Evolutionary conservation across 2,329 filamentous ascomycete genomes (phyloP).

Genomic region (Diaporthe humulicola): DNA sequence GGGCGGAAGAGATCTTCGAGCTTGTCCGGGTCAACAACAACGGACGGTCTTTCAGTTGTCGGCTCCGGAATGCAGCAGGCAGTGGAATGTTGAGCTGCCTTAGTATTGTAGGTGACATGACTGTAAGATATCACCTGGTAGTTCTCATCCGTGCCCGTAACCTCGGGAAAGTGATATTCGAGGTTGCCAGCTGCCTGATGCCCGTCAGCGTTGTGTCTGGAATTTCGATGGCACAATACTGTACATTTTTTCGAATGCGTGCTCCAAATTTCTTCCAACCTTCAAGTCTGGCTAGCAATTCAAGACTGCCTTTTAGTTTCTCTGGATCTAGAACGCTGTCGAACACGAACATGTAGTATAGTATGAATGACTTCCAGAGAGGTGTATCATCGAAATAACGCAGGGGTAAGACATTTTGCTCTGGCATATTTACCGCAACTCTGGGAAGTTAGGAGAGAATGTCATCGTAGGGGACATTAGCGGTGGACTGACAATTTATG

Average conservation of each 20-base stretch:
- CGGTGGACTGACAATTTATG: background rate
- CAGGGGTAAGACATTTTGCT: constrained; percentile 42
- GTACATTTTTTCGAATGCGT: constrained; percentile 43
- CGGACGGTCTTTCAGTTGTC: constrained; percentile 41
- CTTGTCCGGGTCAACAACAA: constrained; percentile 45
- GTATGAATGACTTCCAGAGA: constrained; percentile 42
- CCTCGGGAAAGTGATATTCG: constrained; percentile 57
- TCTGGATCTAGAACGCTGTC: constrained; percentile 46
- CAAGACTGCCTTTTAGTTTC: constrained; percentile 41
- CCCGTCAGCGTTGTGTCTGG: background rate
- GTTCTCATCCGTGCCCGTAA: constrained; percentile 44
- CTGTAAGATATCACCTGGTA: constrained; percentile 52
- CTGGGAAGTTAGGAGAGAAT: too few species aligned
- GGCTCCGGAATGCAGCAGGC: constrained; percentile 47
- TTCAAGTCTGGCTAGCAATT: constrained; percentile 38
- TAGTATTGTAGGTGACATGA: constrained; percentile 47
- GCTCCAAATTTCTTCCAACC: constrained; percentile 47
- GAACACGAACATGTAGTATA: constrained; percentile 46
- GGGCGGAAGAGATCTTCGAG: constrained; percentile 42
- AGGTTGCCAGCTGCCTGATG: constrained; percentile 46
- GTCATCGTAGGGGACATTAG: background rate
- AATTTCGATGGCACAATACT: background rate
- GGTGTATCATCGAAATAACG: constrained; percentile 46
- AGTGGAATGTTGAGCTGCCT: constrained; percentile 51
- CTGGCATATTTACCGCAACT: background rate